Evolutionary conservation across 164 flowering plant species (phyloP).

Genomic region (Litsea cubeba): DNA sequence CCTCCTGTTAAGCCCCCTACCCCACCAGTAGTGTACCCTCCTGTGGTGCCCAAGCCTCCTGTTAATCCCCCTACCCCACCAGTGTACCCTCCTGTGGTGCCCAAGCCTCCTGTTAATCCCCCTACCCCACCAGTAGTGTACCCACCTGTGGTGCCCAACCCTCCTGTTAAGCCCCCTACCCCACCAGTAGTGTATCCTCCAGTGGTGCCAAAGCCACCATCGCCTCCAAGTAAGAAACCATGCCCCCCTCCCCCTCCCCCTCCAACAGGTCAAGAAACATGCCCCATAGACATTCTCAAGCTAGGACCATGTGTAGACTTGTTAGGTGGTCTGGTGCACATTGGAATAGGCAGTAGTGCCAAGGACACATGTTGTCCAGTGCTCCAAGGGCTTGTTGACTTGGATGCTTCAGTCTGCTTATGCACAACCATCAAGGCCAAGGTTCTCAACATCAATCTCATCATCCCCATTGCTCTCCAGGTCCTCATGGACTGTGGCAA

Average conservation of each 20-base stretch:
- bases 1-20: not conserved
- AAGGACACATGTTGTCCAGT: conserved; percentile 57
- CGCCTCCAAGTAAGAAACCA: conserved; percentile 7
- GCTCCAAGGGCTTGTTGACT: conserved; percentile 44
- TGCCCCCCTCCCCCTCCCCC: conserved; percentile 14
- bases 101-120: conserved; percentile 1
- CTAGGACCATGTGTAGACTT: conserved; percentile 66
- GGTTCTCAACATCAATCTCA: conserved; percentile 44
- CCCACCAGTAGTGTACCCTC: not conserved
- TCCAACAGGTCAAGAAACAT: conserved; percentile 33
- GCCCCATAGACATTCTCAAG: conserved; percentile 64
- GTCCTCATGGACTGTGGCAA: conserved; percentile 65
- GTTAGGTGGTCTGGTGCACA: conserved; percentile 51
- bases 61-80: conserved; percentile 10
- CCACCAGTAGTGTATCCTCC: conserved; percentile 8
- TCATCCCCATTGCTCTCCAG: conserved; percentile 55
- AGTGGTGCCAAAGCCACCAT: not conserved
- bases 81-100: not conserved
- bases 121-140: conserved; percentile 20
- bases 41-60: conserved; percentile 2
- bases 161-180: conserved; percentile 3
- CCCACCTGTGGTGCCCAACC: not conserved
- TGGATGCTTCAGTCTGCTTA: conserved; percentile 67
- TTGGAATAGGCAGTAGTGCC: conserved; percentile 44
- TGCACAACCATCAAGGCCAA: conserved; percentile 64